A percentile compares a stretch with the other conserved stretches of the same genome.
phyloP scores from a whole-genome alignment of 2,329 filamentous ascomycete genomes.

The Curvularia spicifera region DNA sequence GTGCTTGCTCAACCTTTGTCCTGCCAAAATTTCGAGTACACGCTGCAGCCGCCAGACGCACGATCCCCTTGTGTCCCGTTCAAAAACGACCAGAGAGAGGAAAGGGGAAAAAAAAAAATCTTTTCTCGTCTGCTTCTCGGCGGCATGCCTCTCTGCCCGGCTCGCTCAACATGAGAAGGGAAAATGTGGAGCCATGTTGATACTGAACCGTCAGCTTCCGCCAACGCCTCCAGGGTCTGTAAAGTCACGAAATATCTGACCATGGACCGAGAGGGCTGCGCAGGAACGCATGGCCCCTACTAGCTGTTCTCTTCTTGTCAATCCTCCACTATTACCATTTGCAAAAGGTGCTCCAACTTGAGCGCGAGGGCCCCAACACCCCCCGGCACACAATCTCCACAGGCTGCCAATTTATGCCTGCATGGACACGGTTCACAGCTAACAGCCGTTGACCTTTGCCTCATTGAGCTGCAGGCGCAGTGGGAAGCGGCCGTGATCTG shows the following conservation, averaged over 20 bases:
- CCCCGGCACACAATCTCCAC: slow-evolving; percentile 34
- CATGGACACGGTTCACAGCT: slow-evolving; percentile 39
- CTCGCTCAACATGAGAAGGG: slow-evolving; percentile 1
- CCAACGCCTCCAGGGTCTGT: slow-evolving; percentile 12
- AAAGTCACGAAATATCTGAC: slow-evolving; percentile 13
- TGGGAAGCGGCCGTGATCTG: slow-evolving; percentile 34
- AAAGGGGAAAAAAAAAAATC: background rate
- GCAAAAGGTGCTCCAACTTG: slow-evolving; percentile 31
- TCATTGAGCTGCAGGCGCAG: slow-evolving; percentile 43
- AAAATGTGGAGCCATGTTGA: slow-evolving; percentile 16
- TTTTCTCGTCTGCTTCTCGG: background rate
- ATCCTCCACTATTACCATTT: slow-evolving; percentile 23
- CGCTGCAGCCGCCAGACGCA: slow-evolving; percentile 26
- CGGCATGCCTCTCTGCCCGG: slow-evolving; percentile 2
- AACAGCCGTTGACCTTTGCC: slow-evolving; percentile 49
- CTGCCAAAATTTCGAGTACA: slow-evolving; percentile 26
- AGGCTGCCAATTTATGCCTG: slow-evolving; percentile 43
- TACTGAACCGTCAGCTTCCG: slow-evolving; percentile 16
- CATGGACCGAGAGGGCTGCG: slow-evolving; percentile 15
- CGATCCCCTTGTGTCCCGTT: slow-evolving; percentile 12
- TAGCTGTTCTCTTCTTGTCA: slow-evolving; percentile 28
- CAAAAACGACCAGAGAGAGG: background rate
- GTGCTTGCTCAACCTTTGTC: slow-evolving; percentile 26
- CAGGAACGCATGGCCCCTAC: slow-evolving; percentile 34
- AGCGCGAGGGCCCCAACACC: background rate